Evolutionary conservation across 805 yeast genomes (phyloP).

Genomic region (Cyberlindnera americana): DNA sequence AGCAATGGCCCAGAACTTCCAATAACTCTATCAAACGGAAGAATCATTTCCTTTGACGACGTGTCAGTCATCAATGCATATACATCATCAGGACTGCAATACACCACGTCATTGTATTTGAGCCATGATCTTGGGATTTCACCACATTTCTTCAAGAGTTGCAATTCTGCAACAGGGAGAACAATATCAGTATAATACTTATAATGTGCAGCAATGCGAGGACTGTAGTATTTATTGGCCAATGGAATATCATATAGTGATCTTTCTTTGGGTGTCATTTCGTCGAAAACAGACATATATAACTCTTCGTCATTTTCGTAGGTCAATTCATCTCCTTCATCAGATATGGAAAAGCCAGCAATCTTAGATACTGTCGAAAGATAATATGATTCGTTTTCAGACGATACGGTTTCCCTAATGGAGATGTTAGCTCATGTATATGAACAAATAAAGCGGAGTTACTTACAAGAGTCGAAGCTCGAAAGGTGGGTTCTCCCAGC

Average conservation of each 20-base stretch:
- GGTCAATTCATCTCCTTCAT: conserved; percentile 8
- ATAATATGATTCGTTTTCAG: conserved; percentile 25
- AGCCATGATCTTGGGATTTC: conserved; percentile 42
- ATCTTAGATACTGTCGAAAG: conserved; percentile 9
- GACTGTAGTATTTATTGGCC: conserved; percentile 44
- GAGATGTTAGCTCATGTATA: conserved; percentile 7
- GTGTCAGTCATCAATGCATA: conserved; percentile 68
- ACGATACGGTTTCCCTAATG: conserved; percentile 25
- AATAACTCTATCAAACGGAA: conserved; percentile 60
- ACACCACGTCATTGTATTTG: conserved; percentile 46
- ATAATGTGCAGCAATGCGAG: conserved; percentile 64
- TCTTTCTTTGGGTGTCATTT: conserved; percentile 19
- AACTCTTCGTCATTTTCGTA: conserved; percentile 20
- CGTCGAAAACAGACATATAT: conserved; percentile 16
- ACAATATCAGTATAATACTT: conserved; percentile 42
- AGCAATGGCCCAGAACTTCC: conserved; percentile 55
- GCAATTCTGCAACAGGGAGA: conserved; percentile 25
- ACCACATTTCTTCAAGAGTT: conserved; percentile 23
- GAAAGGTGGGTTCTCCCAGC: conserved; percentile 29
- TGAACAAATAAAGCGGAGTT: too few species aligned
- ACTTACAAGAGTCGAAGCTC: conserved; percentile 26
- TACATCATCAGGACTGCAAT: conserved; percentile 67
- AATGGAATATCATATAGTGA: conserved; percentile 25
- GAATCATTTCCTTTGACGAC: conserved; percentile 17
- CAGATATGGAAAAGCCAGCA: conserved; percentile 12